Percentiles rank a stretch among this genome's conserved stretches.
Evolutionary conservation across 2,329 filamentous ascomycete species (phyloP).

Genomic region (Fonsecaea pedrosoi): DNA sequence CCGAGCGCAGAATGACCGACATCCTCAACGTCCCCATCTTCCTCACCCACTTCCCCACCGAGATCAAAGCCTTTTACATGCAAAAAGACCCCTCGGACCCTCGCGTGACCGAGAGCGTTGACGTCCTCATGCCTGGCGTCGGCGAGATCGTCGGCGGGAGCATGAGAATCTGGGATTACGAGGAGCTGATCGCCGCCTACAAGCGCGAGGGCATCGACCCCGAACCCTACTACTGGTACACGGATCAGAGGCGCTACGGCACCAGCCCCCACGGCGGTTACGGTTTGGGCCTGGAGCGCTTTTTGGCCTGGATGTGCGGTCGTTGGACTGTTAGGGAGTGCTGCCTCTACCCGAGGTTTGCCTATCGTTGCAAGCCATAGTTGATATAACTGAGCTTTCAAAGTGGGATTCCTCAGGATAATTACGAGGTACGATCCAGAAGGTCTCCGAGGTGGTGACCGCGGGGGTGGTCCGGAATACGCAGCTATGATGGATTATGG

Average conservation of each 20-base stretch:
- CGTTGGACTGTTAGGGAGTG: slow-evolving; percentile 69
- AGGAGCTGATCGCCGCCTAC: slow-evolving; percentile 88
- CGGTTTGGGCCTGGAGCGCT: slow-evolving; percentile 87
- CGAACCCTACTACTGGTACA: slow-evolving; percentile 96
- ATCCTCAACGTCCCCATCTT: slow-evolving; percentile 95
- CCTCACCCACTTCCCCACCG: slow-evolving; percentile 93
- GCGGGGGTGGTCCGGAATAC: slow-evolving; percentile 1
- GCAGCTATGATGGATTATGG: neutral
- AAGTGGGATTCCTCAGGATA: neutral
- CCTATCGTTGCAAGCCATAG: slow-evolving; percentile 58
- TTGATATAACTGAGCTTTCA: neutral
- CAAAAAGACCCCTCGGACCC: slow-evolving; percentile 79
- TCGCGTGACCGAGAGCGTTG: slow-evolving; percentile 90
- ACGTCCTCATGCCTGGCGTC: slow-evolving; percentile 87
- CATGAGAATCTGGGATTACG: slow-evolving; percentile 93
- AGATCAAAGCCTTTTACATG: slow-evolving; percentile 99
- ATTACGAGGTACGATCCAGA: neutral
- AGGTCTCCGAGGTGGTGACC: neutral
- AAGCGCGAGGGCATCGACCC: slow-evolving; percentile 84
- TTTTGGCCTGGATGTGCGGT: slow-evolving; percentile 71
- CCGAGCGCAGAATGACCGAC: slow-evolving; percentile 96
- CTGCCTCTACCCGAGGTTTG: slow-evolving; percentile 59
- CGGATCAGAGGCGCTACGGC: slow-evolving; percentile 94
- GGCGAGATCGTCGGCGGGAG: slow-evolving; percentile 96
- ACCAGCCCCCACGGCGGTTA: slow-evolving; percentile 92